Evolutionary conservation across 768 basidiomycete genomes (phyloP).

Genomic region (Lactifluus piperatus): DNA sequence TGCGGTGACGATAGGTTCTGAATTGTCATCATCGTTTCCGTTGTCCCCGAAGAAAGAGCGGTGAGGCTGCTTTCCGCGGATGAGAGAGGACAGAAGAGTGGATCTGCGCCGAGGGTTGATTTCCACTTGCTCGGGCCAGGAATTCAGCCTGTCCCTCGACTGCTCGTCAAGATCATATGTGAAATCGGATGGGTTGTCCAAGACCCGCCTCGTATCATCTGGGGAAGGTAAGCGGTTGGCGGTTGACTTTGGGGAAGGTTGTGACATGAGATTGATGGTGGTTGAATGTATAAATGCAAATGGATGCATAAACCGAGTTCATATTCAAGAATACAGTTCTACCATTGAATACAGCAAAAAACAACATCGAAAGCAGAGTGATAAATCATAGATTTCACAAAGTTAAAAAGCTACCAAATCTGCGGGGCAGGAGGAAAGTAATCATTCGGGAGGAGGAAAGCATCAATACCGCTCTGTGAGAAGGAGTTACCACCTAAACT

Average conservation of each 20-base stretch:
- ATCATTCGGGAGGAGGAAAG: slow-evolving; percentile 69
- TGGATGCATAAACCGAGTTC: neutral
- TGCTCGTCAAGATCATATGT: neutral
- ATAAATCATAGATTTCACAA: neutral
- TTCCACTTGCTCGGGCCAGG: slow-evolving; percentile 14
- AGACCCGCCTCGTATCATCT: neutral
- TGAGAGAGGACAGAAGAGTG: slow-evolving; percentile 8
- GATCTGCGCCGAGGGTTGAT: slow-evolving; percentile 10
- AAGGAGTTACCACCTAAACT: slow-evolving; percentile 68
- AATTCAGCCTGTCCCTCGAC: slow-evolving; percentile 3
- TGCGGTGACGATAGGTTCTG: neutral
- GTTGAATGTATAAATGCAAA: neutral
- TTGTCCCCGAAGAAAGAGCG: slow-evolving; percentile 12
- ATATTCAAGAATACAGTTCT: slow-evolving; percentile 12
- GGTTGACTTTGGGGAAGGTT: neutral
- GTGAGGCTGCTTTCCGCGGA: slow-evolving; percentile 9
- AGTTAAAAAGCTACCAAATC: slow-evolving; percentile 57
- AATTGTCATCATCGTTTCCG: neutral
- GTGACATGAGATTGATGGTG: slow-evolving; percentile 12
- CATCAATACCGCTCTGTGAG: slow-evolving; percentile 77
- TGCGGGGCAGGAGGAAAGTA: slow-evolving; percentile 64
- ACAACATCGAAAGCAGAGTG: neutral
- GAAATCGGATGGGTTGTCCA: neutral
- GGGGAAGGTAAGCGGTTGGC: neutral
- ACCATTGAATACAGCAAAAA: slow-evolving; percentile 9